These are phyloP conservation scores for Candida loeiensis DNA, from an alignment of 805 yeast genomes.

Conservation along the genomic window DNA sequence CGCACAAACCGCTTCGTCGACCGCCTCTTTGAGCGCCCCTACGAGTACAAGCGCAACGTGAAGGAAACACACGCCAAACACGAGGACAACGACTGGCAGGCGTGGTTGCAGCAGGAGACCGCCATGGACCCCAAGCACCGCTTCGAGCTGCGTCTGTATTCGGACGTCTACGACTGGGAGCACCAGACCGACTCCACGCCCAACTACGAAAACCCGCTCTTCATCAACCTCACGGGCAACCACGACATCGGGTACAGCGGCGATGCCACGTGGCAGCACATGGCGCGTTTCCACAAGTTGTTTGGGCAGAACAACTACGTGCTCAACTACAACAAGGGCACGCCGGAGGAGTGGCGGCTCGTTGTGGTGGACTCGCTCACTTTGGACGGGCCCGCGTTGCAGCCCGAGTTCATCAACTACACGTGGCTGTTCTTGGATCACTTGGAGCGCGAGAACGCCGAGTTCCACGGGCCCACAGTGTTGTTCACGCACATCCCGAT, in stretches of 20 bases:
- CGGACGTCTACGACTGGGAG: slow-evolving; percentile 68
- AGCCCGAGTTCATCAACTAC: slow-evolving; percentile 60
- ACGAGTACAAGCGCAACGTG: slow-evolving; percentile 46
- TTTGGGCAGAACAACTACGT: slow-evolving; percentile 88
- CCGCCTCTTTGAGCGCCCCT: slow-evolving; percentile 62
- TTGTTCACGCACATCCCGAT: slow-evolving; percentile 88
- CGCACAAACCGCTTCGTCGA: slow-evolving; percentile 72
- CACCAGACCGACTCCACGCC: slow-evolving; percentile 26
- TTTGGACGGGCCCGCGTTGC: slow-evolving; percentile 86
- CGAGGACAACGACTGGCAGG: slow-evolving; percentile 53
- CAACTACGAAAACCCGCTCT: slow-evolving; percentile 54
- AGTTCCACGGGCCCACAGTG: slow-evolving; percentile 73
- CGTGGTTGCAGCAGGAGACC: slow-evolving; percentile 41
- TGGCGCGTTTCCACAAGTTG: slow-evolving; percentile 67
- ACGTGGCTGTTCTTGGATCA: slow-evolving; percentile 73
- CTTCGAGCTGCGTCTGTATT: slow-evolving; percentile 39
- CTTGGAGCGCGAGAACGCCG: slow-evolving; percentile 43
- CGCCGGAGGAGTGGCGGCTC: slow-evolving; percentile 75
- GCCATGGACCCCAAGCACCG: slow-evolving; percentile 32
- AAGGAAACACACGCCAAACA: slow-evolving; percentile 48
- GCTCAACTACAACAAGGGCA: slow-evolving; percentile 61
- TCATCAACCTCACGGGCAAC: slow-evolving; percentile 87
- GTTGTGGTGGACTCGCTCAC: slow-evolving; percentile 84
- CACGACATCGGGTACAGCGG: slow-evolving; percentile 96
- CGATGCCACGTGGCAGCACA: slow-evolving; percentile 88